These are phyloP conservation scores for Exophiala dermatitidis DNA, from an alignment of 2,329 filamentous ascomycete genomes.

Conservation along the genomic window DNA sequence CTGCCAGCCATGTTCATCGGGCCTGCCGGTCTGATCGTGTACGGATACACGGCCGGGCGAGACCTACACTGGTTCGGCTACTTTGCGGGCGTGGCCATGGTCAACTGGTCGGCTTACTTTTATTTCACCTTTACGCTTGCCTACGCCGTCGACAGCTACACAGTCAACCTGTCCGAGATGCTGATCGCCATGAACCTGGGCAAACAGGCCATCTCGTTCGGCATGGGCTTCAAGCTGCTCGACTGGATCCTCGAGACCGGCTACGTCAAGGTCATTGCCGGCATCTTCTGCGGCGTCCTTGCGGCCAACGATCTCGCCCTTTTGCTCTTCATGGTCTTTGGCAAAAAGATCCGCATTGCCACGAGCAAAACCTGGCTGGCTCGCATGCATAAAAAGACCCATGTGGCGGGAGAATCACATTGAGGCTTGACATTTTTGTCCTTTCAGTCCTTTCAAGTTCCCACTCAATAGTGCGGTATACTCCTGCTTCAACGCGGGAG, in stretches of 20 bases:
- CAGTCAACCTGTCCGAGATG: slow-evolving; percentile 55
- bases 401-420: slow-evolving; percentile 31
- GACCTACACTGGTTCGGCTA: slow-evolving; percentile 37
- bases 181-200: slow-evolving; percentile 54
- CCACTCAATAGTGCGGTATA: no score
- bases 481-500: no score
- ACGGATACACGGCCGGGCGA: slow-evolving; percentile 31
- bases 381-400: slow-evolving; percentile 37
- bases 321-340: slow-evolving; percentile 46
- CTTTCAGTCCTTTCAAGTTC: no score
- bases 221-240: slow-evolving; percentile 45
- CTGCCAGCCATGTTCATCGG: slow-evolving; percentile 30
- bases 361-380: slow-evolving; percentile 46
- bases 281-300: slow-evolving; percentile 45
- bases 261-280: slow-evolving; percentile 47
- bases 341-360: slow-evolving; percentile 44
- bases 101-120: slow-evolving; percentile 47
- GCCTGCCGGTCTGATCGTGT: slow-evolving; percentile 31
- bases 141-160: slow-evolving; percentile 55
- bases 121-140: slow-evolving; percentile 54
- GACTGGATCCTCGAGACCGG: slow-evolving; percentile 47
- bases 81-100: slow-evolving; percentile 46
- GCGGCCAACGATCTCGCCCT: slow-evolving; percentile 45
- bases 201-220: slow-evolving; percentile 51
- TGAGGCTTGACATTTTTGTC: slow-evolving; percentile 8